Evolutionary conservation across 192 early-diverging fungal genomes (phyloP).

Genomic region (Haplosporangium gracile): DNA sequence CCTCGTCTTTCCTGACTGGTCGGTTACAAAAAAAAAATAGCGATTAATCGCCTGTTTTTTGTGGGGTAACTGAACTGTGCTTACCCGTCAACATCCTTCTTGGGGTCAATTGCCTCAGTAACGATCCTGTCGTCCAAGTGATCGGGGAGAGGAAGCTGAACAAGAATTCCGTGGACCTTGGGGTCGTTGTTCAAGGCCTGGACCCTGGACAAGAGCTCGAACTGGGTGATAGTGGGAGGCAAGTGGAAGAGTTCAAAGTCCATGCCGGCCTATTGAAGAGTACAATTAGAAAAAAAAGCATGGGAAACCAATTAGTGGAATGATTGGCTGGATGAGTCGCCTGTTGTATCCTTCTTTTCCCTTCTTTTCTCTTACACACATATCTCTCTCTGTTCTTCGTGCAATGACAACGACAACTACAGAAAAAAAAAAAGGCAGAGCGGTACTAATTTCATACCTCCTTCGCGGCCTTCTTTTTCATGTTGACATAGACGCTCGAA

Average conservation of each 20-base stretch:
- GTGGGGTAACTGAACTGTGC: background rate
- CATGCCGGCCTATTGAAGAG: slow-evolving; percentile 39
- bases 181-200: slow-evolving; percentile 86
- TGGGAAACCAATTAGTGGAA: background rate
- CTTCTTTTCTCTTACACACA: background rate
- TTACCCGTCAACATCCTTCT: slow-evolving; percentile 98
- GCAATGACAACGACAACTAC: too few species aligned
- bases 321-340: background rate
- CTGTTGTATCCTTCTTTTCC: background rate
- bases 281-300: background rate
- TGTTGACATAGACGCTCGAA: slow-evolving; percentile 92
- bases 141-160: slow-evolving; percentile 94
- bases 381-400: background rate
- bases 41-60: background rate
- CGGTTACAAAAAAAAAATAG: background rate
- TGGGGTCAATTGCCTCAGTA: slow-evolving; percentile 85
- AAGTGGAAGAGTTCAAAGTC: slow-evolving; percentile 56
- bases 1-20: background rate
- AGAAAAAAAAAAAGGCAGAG: background rate
- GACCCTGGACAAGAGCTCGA: slow-evolving; percentile 76
- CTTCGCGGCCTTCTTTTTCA: slow-evolving; percentile 92
- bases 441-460: slow-evolving; percentile 68
- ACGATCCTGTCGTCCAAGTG: slow-evolving; percentile 87
- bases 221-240: slow-evolving; percentile 46
- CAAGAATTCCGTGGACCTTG: slow-evolving; percentile 91